These are phyloP conservation scores for Eucalyptus cloeziana DNA, from an alignment of 345 rosid genomes.

Conservation along the genomic window DNA sequence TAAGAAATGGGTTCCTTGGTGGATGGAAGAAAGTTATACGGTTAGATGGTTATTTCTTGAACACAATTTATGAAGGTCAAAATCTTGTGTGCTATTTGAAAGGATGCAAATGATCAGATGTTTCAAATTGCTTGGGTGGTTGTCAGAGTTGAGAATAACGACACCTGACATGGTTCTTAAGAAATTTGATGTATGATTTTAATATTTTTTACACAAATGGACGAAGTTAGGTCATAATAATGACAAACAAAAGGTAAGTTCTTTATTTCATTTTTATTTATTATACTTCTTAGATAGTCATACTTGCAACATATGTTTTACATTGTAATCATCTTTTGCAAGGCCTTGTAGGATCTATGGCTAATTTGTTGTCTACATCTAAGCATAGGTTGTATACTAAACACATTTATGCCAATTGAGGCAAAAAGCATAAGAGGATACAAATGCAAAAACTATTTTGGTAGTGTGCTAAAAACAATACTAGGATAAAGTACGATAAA, in stretches of 20 bases:
- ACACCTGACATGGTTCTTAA: neutral
- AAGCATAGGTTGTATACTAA: neutral
- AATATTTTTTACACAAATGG: neutral
- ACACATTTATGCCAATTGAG: neutral
- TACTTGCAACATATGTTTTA: neutral
- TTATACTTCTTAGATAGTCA: neutral
- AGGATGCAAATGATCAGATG: neutral
- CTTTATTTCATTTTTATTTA: neutral
- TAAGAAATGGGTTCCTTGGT: neutral
- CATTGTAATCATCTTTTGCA: neutral
- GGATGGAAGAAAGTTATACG: neutral
- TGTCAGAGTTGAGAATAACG: neutral
- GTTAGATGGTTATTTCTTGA: neutral
- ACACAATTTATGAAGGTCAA: neutral
- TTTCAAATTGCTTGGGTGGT: neutral
- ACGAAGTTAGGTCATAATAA: neutral
- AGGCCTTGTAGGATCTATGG: neutral
- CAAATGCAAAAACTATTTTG: neutral
- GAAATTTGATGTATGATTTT: neutral
- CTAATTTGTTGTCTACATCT: accelerated
- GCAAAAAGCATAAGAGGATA: neutral
- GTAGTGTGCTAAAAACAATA: too few relatives aligned
- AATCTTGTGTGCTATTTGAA: neutral
- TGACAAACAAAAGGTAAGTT: neutral
- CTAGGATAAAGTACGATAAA: accelerated